These are phyloP conservation scores for Coemansia aciculifera DNA, from an alignment of 192 early-diverging fungal species.

Conservation along the genomic window DNA sequence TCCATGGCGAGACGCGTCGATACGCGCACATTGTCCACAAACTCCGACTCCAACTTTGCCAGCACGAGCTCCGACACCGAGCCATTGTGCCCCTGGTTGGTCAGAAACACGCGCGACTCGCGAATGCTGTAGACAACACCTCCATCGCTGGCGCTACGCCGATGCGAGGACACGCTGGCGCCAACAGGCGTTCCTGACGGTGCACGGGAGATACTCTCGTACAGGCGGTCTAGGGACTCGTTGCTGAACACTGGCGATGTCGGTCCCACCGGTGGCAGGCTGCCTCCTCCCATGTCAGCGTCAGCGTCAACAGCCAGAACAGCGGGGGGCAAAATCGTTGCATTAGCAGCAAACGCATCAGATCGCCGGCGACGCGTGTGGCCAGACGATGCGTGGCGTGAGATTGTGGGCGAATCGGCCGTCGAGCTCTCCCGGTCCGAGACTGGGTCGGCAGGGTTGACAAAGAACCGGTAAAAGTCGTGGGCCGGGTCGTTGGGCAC, in stretches of 20 bases:
- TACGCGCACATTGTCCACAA: slow-evolving; percentile 32
- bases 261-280: slow-evolving; percentile 2
- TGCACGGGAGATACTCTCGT: slow-evolving; percentile 7
- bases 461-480: slow-evolving; percentile 43
- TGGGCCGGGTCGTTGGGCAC: slow-evolving; percentile 23
- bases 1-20: slow-evolving; percentile 39
- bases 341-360: not conserved
- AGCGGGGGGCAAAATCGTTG: not conserved
- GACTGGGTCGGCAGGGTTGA: slow-evolving; percentile 47
- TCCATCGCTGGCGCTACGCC: slow-evolving; percentile 25
- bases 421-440: slow-evolving; percentile 35
- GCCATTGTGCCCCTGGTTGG: slow-evolving; percentile 50
- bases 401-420: slow-evolving; percentile 42
- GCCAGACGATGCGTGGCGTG: slow-evolving; percentile 16
- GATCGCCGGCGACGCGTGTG: slow-evolving; percentile 22
- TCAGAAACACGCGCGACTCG: slow-evolving; percentile 11
- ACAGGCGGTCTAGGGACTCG: slow-evolving; percentile 17
- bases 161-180: slow-evolving; percentile 4
- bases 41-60: slow-evolving; percentile 41
- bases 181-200: not conserved
- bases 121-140: slow-evolving; percentile 1
- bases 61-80: slow-evolving; percentile 37
- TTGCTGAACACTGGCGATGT: slow-evolving; percentile 9
- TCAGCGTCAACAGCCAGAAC: too few species aligned
- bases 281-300: not conserved